Conservation (phyloP, 208 protist genomes). For the Leishmania tarentolae region DNA sequence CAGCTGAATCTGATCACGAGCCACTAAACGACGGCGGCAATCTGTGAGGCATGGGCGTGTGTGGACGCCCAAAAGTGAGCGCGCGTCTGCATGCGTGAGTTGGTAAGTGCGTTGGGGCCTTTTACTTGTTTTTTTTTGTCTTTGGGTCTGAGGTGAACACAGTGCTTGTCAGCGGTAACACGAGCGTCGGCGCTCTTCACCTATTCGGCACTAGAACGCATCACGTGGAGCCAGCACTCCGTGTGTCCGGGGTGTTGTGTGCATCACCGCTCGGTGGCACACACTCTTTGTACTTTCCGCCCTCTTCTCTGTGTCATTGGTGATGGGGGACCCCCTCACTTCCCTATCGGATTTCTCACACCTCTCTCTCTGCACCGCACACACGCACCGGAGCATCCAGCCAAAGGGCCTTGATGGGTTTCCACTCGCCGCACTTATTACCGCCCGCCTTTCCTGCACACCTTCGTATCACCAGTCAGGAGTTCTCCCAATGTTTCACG, state of each 20-base stretch:
- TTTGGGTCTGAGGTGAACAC: not conserved
- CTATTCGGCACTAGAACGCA: not conserved
- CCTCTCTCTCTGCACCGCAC: no score
- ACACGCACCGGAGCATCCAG: no score
- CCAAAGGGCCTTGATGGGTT: not conserved
- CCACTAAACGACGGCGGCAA: conserved; percentile 11
- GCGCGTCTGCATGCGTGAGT: not conserved
- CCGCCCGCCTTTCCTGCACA: not conserved
- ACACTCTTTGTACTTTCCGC: not conserved
- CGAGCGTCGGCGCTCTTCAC: not conserved
- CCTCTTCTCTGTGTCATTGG: not conserved
- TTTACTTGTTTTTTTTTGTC: not conserved
- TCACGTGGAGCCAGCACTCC: not conserved
- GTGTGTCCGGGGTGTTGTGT: not conserved
- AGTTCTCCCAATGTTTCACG: not conserved
- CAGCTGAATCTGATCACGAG: conserved; percentile 56
- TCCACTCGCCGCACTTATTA: not conserved
- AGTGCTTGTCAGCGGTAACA: not conserved
- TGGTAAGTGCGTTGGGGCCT: not conserved
- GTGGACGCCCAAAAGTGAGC: not conserved
- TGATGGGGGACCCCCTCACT: not conserved
- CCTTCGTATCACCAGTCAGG: not conserved
- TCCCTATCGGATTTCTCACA: not conserved
- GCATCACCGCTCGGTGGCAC: not conserved
- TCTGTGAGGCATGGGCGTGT: not conserved